Base-by-base conservation (phyloP, 1,284 basidiomycete species). In the Cryptococcus jaspeensis region DNA sequence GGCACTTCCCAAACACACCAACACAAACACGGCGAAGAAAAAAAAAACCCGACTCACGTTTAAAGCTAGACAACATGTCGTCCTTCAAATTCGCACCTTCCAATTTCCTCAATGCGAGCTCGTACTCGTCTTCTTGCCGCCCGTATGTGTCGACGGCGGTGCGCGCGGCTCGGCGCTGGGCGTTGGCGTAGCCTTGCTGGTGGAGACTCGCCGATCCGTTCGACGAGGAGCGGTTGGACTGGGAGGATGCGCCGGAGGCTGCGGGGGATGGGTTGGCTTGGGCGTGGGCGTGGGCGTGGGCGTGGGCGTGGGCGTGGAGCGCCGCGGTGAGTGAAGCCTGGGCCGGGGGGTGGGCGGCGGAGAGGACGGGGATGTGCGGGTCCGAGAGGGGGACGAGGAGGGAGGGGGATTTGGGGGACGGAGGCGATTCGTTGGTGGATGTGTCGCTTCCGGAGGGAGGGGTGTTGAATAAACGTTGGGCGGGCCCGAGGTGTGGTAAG, bases 31-130 rank as follows among this genome's bases (percentile, higher is more conserved):
- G n/a, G 22, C 9, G 23, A 32, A 47, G 7, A 16, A 32, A 32
- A 28, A 22, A 55, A 49, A 52, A 8, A 16, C 18, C 12, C 6
- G 7, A 73, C 74, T 69, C 67, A 75, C 74, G 74, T 63, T 75
- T 75, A 55, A 75, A 75, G 52, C 69, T 71, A 35, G 71, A 73
- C 56, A 75, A 61, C 74, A 75, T 75, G 53, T 60, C 63, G 70
- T 67, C 67, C 43, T 68, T 55, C 38, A 74, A 60, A 50, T 61
- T 58, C 5, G 71, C 58, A 32, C 60, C 50, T 58, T 66, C 61
- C 25, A 74, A 63, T 38, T 57, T 62, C 25, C 65, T 47, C 3
- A 74, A 45, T 20, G 67, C 70, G 22, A 57, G 22, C 23, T 50
- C 35, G 53, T 69, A 70, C 49, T 64, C 64, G 43, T 61, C 46